These are phyloP conservation scores for Hypoxylon crocopeplum DNA, from an alignment of 495 filamentous ascomycete genomes.

Conservation along the genomic window DNA sequence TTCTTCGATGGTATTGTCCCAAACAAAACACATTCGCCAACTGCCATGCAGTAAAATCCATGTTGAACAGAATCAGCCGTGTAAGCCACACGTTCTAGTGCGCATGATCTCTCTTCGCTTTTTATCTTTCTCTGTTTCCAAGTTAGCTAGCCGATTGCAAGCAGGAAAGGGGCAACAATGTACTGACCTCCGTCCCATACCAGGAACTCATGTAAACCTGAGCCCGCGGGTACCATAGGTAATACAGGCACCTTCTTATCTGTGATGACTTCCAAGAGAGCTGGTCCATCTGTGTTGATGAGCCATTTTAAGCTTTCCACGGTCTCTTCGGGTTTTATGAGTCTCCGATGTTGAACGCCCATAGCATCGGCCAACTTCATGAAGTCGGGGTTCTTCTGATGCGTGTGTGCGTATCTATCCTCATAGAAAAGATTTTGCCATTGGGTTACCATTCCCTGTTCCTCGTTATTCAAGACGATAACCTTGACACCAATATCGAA, in stretches of 20 bases:
- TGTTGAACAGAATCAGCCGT: conserved; percentile 43
- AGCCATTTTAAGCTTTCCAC: conserved; percentile 84
- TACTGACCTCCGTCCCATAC: conserved; percentile 81
- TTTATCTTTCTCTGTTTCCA: conserved; percentile 70
- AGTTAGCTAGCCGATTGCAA: conserved; percentile 41
- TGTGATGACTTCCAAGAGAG: conserved; percentile 68
- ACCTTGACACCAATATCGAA: conserved; percentile 95
- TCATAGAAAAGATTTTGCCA: conserved; percentile 95
- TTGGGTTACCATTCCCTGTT: conserved; percentile 97
- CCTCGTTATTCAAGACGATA: conserved; percentile 93
- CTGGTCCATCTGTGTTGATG: conserved; percentile 80
- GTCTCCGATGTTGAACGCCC: conserved; percentile 73
- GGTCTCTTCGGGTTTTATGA: conserved; percentile 73
- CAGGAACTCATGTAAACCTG: conserved; percentile 90
- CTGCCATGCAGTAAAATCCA: conserved; percentile 26
- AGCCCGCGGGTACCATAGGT: conserved; percentile 92
- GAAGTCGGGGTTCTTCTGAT: conserved; percentile 88
- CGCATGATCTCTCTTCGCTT: conserved; percentile 74
- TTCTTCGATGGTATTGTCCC: conserved; percentile 19
- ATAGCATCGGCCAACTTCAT: conserved; percentile 85
- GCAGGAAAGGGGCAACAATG: not conserved
- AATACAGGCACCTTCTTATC: conserved; percentile 96
- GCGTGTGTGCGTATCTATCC: conserved; percentile 89
- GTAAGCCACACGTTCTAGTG: conserved; percentile 66
- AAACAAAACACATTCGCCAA: conserved; percentile 27